Base-by-base conservation (phyloP, 1,284 basidiomycete genomes). In the Leccinum angustisporum region DNA sequence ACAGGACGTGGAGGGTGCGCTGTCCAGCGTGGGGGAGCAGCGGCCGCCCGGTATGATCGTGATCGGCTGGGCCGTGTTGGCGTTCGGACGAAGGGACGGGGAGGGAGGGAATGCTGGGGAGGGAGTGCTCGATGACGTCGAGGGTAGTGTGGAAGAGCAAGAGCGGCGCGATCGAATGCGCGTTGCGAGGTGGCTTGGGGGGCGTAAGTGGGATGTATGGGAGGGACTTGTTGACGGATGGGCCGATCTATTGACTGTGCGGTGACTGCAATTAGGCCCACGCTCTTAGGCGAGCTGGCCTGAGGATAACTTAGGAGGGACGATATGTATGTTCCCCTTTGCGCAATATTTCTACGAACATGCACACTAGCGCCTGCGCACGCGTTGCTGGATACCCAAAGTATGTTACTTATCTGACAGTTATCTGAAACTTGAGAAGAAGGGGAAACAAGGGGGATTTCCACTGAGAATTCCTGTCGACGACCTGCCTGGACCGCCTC, bases 21-120 rank as follows among this genome's bases (percentile, higher is more conserved):
- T 98, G 69, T 87, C 90, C 63, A 84, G 82, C 59, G 78, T 81
- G 6, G 93, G 94, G 5, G 92, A 95, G 68, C 95, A 98, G 74
- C 79, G 96, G 30, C 95, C 96, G 5, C 97, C 97, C 0, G 96
- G 95, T 2, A 96, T 99, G 91, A 91, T 98, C 71, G 83, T 98
- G 27, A 84, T 99, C 63, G 96, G 97, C 0, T 98, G 96, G 96
- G 83, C 90, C n/a, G 86, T 89, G 10, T 68, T 88, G 63, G 83
- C 86, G 21, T 73, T 91, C 54, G 83, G 83, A 21, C 56, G 67
- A 13, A 80, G 80, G 77, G 1, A 68, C 70, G 60, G 88, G 83
- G 5, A 84, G 86, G 68, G 78, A 82, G 58, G 74, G 68, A 16
- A 80, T 86, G 40, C 74, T 86, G 63, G 83, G 83, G 65, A 69